Conservation (phyloP, 2,329 filamentous ascomycete species). For the Verticillium klebahnii region DNA sequence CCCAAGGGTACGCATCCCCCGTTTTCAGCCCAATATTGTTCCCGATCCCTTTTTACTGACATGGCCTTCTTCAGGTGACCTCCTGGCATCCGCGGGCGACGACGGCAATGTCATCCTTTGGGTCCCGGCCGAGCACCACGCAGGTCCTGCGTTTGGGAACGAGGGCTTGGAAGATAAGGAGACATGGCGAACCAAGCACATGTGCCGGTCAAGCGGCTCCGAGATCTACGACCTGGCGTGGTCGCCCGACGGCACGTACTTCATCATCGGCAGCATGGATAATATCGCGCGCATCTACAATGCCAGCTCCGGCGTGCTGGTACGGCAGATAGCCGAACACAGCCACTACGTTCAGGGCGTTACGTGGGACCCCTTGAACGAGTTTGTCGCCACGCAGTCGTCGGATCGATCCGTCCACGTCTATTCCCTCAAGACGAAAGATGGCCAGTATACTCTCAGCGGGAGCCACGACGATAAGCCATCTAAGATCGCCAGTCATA, state of each 20-base stretch:
- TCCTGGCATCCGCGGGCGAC: constrained; percentile 90
- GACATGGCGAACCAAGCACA: constrained; percentile 93
- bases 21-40: background rate
- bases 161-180: constrained; percentile 91
- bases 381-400: constrained; percentile 96
- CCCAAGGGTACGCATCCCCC: constrained; percentile 66
- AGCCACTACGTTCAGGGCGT: constrained; percentile 98
- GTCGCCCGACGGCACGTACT: constrained; percentile 95
- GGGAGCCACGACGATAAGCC: constrained; percentile 59
- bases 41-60: background rate
- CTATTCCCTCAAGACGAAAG: constrained; percentile 92
- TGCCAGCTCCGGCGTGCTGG: constrained; percentile 77
- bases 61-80: constrained; percentile 61
- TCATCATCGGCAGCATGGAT: constrained; percentile 99
- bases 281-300: constrained; percentile 98
- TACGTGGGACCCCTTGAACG: constrained; percentile 95
- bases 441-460: constrained; percentile 81
- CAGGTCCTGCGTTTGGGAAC: constrained; percentile 67
- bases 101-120: constrained; percentile 96
- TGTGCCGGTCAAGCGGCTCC: constrained; percentile 91
- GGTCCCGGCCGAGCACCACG: constrained; percentile 76
- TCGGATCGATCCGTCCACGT: constrained; percentile 98
- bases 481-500: constrained; percentile 73
- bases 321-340: constrained; percentile 94
- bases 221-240: constrained; percentile 98